These are phyloP conservation scores for Calonectria multiphialidica DNA, from an alignment of 2,329 filamentous ascomycete genomes.

Conservation along the genomic window DNA sequence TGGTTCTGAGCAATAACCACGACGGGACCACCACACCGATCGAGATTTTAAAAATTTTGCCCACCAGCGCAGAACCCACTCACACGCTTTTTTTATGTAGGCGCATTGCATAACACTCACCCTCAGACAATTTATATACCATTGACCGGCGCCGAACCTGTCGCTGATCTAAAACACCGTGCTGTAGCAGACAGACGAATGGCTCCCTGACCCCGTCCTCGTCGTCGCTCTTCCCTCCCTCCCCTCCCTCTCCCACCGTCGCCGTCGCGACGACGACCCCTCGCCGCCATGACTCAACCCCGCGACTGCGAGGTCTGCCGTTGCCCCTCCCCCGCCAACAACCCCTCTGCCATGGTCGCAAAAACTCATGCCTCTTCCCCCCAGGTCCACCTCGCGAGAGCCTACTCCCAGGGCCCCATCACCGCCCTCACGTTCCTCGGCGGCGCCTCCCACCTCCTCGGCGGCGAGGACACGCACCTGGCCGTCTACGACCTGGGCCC, in stretches of 20 bases:
- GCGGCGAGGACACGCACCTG: conserved; percentile 71
- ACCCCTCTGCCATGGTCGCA: conserved; percentile 22
- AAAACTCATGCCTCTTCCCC: neutral
- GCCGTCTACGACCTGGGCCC: conserved; percentile 61
- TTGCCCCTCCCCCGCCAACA: conserved; percentile 42
- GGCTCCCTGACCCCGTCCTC: neutral
- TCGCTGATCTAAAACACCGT: neutral
- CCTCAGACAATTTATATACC: neutral
- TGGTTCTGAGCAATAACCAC: neutral
- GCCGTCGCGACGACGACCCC: too few species aligned
- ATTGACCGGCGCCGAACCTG: neutral
- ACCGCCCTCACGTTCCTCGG: conserved; percentile 69
- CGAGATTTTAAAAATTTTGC: conserved; percentile 36
- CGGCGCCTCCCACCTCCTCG: conserved; percentile 59
- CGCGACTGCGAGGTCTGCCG: conserved; percentile 22
- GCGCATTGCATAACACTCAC: neutral
- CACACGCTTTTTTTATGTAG: conserved; percentile 30
- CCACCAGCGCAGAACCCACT: conserved; percentile 38
- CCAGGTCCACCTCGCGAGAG: conserved; percentile 42
- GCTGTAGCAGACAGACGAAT: conserved; percentile 1
- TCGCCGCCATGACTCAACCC: conserved; percentile 32
- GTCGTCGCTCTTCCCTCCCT: too few species aligned
- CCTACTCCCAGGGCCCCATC: conserved; percentile 65
- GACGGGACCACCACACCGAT: conserved; percentile 33
- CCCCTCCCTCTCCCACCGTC: neutral